Evolutionary conservation across 1,139 yeast genomes (phyloP).

Genomic region (Debaryomyces fabryi): DNA sequence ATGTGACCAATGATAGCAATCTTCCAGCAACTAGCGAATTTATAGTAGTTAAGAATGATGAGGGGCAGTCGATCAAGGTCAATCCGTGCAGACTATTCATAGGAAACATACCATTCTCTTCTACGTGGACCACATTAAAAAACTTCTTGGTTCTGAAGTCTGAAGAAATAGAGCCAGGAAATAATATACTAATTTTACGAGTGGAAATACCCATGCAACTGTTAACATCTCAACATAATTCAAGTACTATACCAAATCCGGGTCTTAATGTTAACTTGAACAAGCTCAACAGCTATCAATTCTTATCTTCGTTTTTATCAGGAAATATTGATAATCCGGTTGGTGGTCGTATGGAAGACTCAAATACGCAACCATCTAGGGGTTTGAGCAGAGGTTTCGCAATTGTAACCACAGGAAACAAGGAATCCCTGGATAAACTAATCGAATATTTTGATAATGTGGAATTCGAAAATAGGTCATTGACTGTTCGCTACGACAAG

Average conservation of each 20-base stretch:
- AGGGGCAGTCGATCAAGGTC: constrained; percentile 35
- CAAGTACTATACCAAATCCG: not conserved
- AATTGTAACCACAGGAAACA: constrained; percentile 56
- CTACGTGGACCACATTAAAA: constrained; percentile 60
- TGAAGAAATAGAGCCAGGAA: constrained; percentile 31
- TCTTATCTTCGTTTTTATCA: constrained; percentile 11
- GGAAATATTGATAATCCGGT: constrained; percentile 1
- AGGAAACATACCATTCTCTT: constrained; percentile 60
- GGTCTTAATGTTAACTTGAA: constrained; percentile 3
- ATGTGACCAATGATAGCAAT: not conserved
- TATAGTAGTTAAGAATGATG: constrained; percentile 28
- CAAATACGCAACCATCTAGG: not conserved
- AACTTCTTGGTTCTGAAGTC: constrained; percentile 44
- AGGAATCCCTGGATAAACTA: constrained; percentile 52
- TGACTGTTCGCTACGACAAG: constrained; percentile 62
- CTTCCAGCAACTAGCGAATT: constrained; percentile 14
- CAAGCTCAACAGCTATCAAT: constrained; percentile 14
- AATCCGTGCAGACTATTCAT: constrained; percentile 49
- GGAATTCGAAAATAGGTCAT: constrained; percentile 57
- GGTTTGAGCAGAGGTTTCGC: constrained; percentile 61
- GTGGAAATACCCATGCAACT: constrained; percentile 60
- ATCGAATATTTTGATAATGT: constrained; percentile 53
- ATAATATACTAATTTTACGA: constrained; percentile 39
- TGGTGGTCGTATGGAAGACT: constrained; percentile 4
- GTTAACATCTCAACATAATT: constrained; percentile 6